Conservation (phyloP, 169 alveolate species). For the Cytauxzoon felis region DNA sequence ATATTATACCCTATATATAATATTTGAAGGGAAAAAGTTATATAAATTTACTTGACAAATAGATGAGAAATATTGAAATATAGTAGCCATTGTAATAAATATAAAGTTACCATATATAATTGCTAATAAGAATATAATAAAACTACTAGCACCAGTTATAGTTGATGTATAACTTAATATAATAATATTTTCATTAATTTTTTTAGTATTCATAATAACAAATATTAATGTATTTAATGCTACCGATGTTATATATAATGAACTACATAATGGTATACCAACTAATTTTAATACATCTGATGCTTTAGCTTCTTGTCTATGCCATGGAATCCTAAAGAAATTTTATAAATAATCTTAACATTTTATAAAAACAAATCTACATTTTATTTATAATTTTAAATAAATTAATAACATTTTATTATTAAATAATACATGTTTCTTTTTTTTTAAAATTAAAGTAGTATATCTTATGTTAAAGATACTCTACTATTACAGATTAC, state of each 20-base stretch:
- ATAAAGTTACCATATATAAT: conserved; percentile 13
- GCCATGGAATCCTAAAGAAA: conserved; percentile 36
- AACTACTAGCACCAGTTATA: conserved; percentile 11
- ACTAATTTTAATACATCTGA: conserved; percentile 26
- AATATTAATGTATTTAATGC: conserved; percentile 42
- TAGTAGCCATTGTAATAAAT: not conserved
- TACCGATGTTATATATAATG: conserved; percentile 20
- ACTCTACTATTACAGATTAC: no score
- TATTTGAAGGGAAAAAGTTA: not conserved
- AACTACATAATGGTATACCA: conserved; percentile 30
- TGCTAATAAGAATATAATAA: conserved; percentile 24
- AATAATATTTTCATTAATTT: not conserved
- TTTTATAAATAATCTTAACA: not conserved
- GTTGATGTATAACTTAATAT: conserved; percentile 22
- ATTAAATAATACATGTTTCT: no score
- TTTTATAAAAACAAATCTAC: not conserved
- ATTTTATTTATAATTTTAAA: not conserved
- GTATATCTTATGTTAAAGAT: no score
- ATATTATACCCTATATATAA: not conserved
- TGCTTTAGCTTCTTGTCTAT: conserved; percentile 21
- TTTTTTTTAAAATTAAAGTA: no score
- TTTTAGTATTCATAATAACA: conserved; percentile 12
- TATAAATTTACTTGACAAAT: conserved; percentile 23
- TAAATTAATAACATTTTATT: no score
- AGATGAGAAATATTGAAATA: conserved; percentile 7